Conservation (phyloP, 1,284 basidiomycete genomes). For the Boletellus sp. region DNA sequence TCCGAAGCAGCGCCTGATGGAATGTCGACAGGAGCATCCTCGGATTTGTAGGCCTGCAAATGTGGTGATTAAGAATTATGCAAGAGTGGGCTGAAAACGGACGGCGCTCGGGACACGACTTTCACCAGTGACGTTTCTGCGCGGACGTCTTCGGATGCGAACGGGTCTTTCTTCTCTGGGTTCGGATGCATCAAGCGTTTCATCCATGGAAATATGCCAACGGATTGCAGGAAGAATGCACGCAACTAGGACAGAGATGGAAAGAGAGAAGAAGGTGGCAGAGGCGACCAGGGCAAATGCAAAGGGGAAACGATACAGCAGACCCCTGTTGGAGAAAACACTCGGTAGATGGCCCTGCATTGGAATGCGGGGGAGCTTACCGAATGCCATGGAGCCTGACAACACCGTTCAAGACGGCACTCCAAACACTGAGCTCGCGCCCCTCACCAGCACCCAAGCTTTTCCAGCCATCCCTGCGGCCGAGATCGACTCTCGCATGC, state of each 20-base stretch:
- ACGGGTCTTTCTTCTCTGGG: slow-evolving; percentile 21
- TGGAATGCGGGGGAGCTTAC: slow-evolving; percentile 37
- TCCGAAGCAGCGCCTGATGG: slow-evolving; percentile 22
- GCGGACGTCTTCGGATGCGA: slow-evolving; percentile 27
- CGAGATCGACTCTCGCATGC: slow-evolving; percentile 57
- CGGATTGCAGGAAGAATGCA: slow-evolving; percentile 51
- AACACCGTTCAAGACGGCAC: slow-evolving; percentile 56
- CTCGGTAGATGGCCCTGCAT: background rate
- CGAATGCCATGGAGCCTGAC: slow-evolving; percentile 64
- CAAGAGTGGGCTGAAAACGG: slow-evolving; percentile 9
- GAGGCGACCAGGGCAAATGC: slow-evolving; percentile 42
- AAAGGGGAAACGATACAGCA: slow-evolving; percentile 70
- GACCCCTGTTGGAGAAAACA: slow-evolving; percentile 42
- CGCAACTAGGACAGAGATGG: slow-evolving; percentile 35
- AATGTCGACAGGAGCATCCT: slow-evolving; percentile 24
- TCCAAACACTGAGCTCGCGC: slow-evolving; percentile 63
- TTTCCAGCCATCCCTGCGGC: slow-evolving; percentile 67
- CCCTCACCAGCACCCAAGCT: slow-evolving; percentile 61
- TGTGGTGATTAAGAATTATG: slow-evolving; percentile 14
- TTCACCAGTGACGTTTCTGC: slow-evolving; percentile 20
- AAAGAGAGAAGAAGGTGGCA: slow-evolving; percentile 38
- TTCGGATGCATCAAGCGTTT: slow-evolving; percentile 9
- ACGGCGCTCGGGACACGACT: slow-evolving; percentile 20
- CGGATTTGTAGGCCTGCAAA: slow-evolving; percentile 27
- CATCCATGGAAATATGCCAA: slow-evolving; percentile 19